Conservation (phyloP, 306 rosid species). For the Ceratonia siliqua region DNA sequence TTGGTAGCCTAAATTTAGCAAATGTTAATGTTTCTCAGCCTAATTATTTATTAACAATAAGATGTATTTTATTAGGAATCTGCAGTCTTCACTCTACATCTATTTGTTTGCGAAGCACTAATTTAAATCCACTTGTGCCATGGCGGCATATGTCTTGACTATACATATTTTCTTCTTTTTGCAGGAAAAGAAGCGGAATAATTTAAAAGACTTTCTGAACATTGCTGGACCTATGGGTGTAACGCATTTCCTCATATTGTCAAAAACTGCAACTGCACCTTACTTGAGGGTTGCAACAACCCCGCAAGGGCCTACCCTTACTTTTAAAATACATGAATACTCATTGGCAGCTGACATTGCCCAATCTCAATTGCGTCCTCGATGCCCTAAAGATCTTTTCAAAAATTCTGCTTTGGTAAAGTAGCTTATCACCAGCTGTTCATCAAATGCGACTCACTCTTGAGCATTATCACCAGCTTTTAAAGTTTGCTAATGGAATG, state of each 20-base stretch:
- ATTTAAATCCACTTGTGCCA: background rate
- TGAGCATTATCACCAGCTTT: background rate
- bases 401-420: constrained; percentile 89
- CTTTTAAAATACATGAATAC: constrained; percentile 77
- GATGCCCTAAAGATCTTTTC: constrained; percentile 92
- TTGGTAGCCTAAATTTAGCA: background rate
- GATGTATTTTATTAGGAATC: background rate
- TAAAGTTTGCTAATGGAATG: constrained; percentile 14
- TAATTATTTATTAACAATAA: constrained; percentile 8
- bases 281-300: constrained; percentile 88
- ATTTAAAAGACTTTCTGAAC: constrained; percentile 79
- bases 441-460: background rate
- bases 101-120: background rate
- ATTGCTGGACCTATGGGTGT: constrained; percentile 98
- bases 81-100: background rate
- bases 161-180: constrained; percentile 14
- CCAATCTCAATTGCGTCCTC: constrained; percentile 76
- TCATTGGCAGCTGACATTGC: constrained; percentile 79
- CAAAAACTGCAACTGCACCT: constrained; percentile 75
- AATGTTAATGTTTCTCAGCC: background rate
- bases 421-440: constrained; percentile 1
- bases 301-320: constrained; percentile 95
- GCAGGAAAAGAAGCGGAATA: constrained; percentile 94
- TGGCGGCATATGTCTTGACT: constrained; percentile 20
- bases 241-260: constrained; percentile 88